Evolutionary conservation across 2,329 filamentous ascomycete species (phyloP).

Genomic region (Amauroascus verrucosus): DNA sequence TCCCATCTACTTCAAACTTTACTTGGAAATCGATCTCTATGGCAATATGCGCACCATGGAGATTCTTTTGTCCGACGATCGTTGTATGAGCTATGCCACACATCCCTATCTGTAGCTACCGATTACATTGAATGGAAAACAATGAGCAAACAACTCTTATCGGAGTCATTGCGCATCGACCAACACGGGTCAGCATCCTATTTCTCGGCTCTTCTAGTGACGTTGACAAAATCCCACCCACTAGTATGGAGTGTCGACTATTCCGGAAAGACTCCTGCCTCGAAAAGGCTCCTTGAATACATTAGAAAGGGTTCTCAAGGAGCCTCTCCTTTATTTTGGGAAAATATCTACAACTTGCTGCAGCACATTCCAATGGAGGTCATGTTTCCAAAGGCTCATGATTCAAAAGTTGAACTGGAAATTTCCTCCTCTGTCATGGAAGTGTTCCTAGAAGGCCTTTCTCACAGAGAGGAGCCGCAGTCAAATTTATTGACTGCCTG

Average conservation of each 20-base stretch:
- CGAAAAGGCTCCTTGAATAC: slow-evolving; percentile 56
- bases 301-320: slow-evolving; percentile 75
- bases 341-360: slow-evolving; percentile 53
- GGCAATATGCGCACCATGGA: slow-evolving; percentile 47
- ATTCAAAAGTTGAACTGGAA: slow-evolving; percentile 29
- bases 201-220: slow-evolving; percentile 56
- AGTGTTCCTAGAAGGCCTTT: slow-evolving; percentile 61
- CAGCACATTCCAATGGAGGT: slow-evolving; percentile 45
- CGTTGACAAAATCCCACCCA: slow-evolving; percentile 55
- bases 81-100: slow-evolving; percentile 47
- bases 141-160: slow-evolving; percentile 59
- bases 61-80: slow-evolving; percentile 51
- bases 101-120: slow-evolving; percentile 41
- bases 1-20: slow-evolving; percentile 54
- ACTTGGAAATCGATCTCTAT: slow-evolving; percentile 52
- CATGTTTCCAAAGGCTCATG: slow-evolving; percentile 22
- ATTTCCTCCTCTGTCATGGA: slow-evolving; percentile 53
- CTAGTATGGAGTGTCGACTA: slow-evolving; percentile 63
- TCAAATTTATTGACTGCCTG: slow-evolving; percentile 60
- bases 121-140: slow-evolving; percentile 50
- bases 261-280: slow-evolving; percentile 46
- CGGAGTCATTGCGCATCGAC: slow-evolving; percentile 59
- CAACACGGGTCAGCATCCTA: slow-evolving; percentile 67
- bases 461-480: slow-evolving; percentile 62
- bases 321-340: slow-evolving; percentile 64